Conservation (phyloP, 306 rosid species). For the Boehmeria nivea region DNA sequence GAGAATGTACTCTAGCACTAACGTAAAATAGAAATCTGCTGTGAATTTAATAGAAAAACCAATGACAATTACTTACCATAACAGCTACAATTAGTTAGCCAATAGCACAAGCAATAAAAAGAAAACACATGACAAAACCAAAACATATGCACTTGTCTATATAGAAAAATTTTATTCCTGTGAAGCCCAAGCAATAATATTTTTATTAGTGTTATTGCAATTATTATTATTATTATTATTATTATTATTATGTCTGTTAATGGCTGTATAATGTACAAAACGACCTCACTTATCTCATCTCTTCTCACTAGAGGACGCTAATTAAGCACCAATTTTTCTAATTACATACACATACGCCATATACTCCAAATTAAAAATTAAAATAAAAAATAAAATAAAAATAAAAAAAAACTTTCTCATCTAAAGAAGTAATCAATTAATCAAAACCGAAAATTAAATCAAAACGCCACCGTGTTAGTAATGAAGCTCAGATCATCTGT, state of each 20-base stretch:
- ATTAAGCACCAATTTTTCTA: neutral
- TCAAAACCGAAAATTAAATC: neutral
- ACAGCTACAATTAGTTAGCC: no score
- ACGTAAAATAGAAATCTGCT: neutral
- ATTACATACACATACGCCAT: slow-evolving; percentile 2
- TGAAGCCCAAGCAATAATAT: neutral
- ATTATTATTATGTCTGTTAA: neutral
- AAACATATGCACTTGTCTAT: no score
- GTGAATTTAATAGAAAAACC: neutral
- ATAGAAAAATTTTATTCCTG: no score
- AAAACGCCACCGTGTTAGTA: neutral
- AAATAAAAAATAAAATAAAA: neutral
- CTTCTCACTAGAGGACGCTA: slow-evolving; percentile 8
- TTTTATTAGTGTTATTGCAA: neutral
- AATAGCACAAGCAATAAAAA: neutral
- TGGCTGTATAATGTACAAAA: slow-evolving; percentile 18
- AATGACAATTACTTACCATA: no score
- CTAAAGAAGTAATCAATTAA: neutral
- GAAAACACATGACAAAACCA: neutral
- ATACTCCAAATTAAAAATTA: neutral
- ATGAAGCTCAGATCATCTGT: no score
- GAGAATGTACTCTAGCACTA: neutral
- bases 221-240: neutral
- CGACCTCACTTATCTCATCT: slow-evolving; percentile 3
- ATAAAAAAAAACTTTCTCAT: neutral